Percentiles rank a stretch among this genome's conserved stretches.
phyloP scores from a whole-genome alignment of 1,284 basidiomycete genomes.

The Leccinum fallax region DNA sequence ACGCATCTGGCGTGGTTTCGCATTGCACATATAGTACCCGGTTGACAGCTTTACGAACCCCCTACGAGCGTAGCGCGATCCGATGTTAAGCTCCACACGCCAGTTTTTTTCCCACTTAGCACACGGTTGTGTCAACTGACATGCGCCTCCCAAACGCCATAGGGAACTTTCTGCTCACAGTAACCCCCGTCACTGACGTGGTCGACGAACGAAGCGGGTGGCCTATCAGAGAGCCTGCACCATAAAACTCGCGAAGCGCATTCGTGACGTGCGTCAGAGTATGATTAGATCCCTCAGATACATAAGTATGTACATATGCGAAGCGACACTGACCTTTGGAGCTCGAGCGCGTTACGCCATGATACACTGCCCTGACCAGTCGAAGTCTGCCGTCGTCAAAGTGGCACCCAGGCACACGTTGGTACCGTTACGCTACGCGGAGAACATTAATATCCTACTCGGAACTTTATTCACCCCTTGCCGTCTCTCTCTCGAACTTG shows the following conservation, averaged over 20 bases:
- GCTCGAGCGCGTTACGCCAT: not conserved
- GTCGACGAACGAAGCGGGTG: not conserved
- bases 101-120: constrained; percentile 15
- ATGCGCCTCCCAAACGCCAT: constrained; percentile 1
- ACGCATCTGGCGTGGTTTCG: not conserved
- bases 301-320: not conserved
- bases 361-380: not conserved
- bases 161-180: not conserved
- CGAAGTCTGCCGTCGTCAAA: not conserved
- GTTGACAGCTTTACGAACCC: constrained; percentile 15
- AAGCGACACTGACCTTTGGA: not conserved
- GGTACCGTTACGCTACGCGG: constrained; percentile 14
- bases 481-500: not conserved
- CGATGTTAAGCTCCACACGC: not conserved
- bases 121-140: constrained; percentile 1
- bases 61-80: not conserved
- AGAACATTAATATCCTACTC: constrained; percentile 1
- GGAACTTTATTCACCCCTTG: constrained; percentile 13
- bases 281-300: not conserved
- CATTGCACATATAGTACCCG: not conserved
- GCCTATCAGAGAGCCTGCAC: not conserved
- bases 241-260: not conserved
- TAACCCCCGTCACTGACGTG: not conserved
- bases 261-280: not conserved
- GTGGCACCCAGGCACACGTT: constrained; percentile 11